Conservation (phyloP, 1,284 basidiomycete species). For the Ustilago crameri region DNA sequence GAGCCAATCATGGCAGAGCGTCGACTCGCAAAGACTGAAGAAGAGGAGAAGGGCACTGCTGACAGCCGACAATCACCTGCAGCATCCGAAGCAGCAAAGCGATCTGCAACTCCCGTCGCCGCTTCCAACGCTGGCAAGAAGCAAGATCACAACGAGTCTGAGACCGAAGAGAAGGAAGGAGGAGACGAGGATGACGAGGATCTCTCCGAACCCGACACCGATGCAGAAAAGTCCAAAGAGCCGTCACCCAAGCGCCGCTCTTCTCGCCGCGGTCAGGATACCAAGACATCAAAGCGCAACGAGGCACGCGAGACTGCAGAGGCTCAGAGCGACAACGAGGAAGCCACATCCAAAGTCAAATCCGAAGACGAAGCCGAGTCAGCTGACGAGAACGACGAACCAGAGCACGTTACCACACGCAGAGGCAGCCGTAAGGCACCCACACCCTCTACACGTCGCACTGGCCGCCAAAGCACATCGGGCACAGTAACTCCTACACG, state of each 20-base stretch:
- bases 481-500: constrained; percentile 37
- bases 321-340: constrained; percentile 25
- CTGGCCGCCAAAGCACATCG: constrained; percentile 30
- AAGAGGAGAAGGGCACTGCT: constrained; percentile 13
- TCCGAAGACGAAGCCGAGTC: constrained; percentile 32
- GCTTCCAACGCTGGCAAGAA: background rate
- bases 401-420: constrained; percentile 34
- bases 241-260: constrained; percentile 28
- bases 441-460: constrained; percentile 8
- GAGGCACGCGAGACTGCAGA: constrained; percentile 31
- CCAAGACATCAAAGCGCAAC: constrained; percentile 16
- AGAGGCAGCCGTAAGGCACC: constrained; percentile 36
- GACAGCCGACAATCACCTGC: background rate
- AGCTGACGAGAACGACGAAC: constrained; percentile 56
- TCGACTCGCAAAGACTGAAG: constrained; percentile 21
- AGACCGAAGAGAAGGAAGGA: constrained; percentile 7
- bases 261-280: constrained; percentile 24
- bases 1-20: constrained; percentile 44
- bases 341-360: constrained; percentile 19
- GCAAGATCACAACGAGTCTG: constrained; percentile 12
- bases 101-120: constrained; percentile 15
- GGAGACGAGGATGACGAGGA: constrained; percentile 29
- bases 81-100: constrained; percentile 6
- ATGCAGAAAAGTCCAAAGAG: constrained; percentile 29
- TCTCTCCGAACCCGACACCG: constrained; percentile 38